Evolutionary conservation across 2,329 filamentous ascomycete genomes (phyloP), one percentile per base, ranked within the genome.

Genomic region (Aureobasidium sp.): DNA sequence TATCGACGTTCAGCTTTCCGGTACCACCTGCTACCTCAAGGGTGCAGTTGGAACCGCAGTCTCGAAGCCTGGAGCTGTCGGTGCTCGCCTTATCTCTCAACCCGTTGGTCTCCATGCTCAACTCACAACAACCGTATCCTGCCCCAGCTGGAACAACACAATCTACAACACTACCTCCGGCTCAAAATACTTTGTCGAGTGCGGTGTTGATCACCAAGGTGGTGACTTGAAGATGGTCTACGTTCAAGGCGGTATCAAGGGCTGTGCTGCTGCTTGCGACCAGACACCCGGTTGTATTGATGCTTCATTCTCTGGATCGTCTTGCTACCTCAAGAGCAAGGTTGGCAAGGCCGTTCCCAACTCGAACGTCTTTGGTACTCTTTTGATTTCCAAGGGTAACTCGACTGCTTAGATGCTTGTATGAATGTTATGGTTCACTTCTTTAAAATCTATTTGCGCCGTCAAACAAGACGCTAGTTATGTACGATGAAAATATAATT

Each of bases 121-220:
- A 53, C 58, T 45, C 53, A 6, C 47, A 9, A 32, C 62, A 50
- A 25, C 39, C 49, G 29, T 49, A 62, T 53, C 64, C 29, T 69
- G 67, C 62, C 65, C 67, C 3, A 61, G 58, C 5, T 64, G 64
- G 11, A 65, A 68, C 64, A 44, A 57, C 32, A 66, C 66, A 14
- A 36, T 57, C 8, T 34, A 21, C n/a, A 51, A 61, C 53, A 29
- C 61, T 21, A 48, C 59, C 5, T 62, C 63, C 30, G 67, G 66
- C 44, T 57, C 63, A n/a, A 62, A 63, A 48, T 71, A 66, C 57
- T 54, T 65, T n/a, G 63, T 71, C 58, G 66, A 70, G 57, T 73
- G 71, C 49, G 68, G 69, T 44, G 67, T 71, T 55, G 71, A 73
- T 59, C 69, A 70, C 59, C 21, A 58, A 9, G 70, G 68, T n/a